Evolutionary conservation across 192 early-diverging fungal genomes (phyloP).

Genomic region (Jimgerdemannia lactiflua): DNA sequence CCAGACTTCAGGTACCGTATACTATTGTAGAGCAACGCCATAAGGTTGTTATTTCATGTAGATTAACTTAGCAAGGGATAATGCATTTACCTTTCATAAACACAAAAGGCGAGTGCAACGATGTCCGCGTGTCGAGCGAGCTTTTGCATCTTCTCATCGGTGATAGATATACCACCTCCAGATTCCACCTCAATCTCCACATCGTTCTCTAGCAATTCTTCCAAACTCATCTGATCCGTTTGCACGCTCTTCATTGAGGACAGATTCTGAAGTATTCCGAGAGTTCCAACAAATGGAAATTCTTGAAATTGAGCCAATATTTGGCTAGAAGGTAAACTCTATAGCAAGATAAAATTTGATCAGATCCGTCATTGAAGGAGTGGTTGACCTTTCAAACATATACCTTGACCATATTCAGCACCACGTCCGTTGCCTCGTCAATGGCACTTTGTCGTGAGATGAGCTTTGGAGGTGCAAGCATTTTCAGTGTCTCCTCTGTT

Average conservation of each 20-base stretch:
- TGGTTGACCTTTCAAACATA: too few species aligned
- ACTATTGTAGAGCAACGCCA: too few species aligned
- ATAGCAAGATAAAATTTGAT: too few species aligned
- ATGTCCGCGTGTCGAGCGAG: slow-evolving; percentile 6
- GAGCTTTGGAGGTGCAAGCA: slow-evolving; percentile 1
- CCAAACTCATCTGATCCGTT: background rate
- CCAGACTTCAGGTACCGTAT: too few species aligned
- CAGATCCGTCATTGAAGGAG: too few species aligned
- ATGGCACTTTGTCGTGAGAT: background rate
- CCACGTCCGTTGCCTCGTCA: background rate
- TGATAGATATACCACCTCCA: background rate
- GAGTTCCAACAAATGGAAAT: slow-evolving; percentile 7
- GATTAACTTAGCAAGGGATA: too few species aligned
- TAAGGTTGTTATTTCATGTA: too few species aligned
- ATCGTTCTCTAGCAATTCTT: slow-evolving; percentile 5
- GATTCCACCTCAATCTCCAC: background rate
- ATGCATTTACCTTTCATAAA: slow-evolving; percentile 2
- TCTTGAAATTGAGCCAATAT: slow-evolving; percentile 4
- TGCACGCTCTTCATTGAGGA: background rate
- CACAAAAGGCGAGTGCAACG: slow-evolving; percentile 5
- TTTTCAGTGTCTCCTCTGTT: slow-evolving; percentile 7
- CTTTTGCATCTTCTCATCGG: slow-evolving; percentile 6
- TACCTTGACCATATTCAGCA: background rate
- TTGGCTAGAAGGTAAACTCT: background rate
- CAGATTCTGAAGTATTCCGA: slow-evolving; percentile 4